phyloP scores from a whole-genome alignment of 495 filamentous ascomycete genomes.

The Opeltia flavorubescens region DNA sequence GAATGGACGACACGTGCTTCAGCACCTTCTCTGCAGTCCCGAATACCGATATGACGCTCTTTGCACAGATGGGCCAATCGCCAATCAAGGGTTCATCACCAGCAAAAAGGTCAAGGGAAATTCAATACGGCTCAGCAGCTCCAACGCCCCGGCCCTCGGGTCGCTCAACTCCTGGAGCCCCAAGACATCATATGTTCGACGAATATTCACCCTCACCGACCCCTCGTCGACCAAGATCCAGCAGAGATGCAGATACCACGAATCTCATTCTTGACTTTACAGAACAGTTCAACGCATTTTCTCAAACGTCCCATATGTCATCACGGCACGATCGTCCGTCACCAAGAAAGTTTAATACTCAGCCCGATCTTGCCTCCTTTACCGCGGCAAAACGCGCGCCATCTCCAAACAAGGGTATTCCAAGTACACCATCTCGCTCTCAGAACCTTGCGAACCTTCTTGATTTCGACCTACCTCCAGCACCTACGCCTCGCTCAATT shows the following conservation, averaged over 20 bases:
- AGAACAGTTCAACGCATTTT: slow-evolving; percentile 52
- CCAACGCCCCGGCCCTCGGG: slow-evolving; percentile 26
- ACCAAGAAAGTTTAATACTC: slow-evolving; percentile 26
- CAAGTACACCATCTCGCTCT: slow-evolving; percentile 32
- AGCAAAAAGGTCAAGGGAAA: slow-evolving; percentile 14
- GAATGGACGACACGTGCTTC: slow-evolving; percentile 67
- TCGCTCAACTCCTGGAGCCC: slow-evolving; percentile 7
- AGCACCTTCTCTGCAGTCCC: slow-evolving; percentile 79
- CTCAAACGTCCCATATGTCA: slow-evolving; percentile 21
- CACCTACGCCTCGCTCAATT: slow-evolving; percentile 80
- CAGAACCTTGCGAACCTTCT: slow-evolving; percentile 49
- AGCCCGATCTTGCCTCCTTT: slow-evolving; percentile 29
- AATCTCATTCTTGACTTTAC: slow-evolving; percentile 79
- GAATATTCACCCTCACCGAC: slow-evolving; percentile 41
- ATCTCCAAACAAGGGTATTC: slow-evolving; percentile 25
- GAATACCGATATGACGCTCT: slow-evolving; percentile 63
- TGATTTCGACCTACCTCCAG: slow-evolving; percentile 84
- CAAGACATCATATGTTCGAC: slow-evolving; percentile 5
- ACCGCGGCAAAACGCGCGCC: slow-evolving; percentile 29
- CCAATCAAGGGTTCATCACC: slow-evolving; percentile 33
- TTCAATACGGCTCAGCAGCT: slow-evolving; percentile 12
- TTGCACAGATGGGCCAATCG: slow-evolving; percentile 53
- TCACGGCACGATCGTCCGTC: slow-evolving; percentile 28
- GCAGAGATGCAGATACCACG: slow-evolving; percentile 40
- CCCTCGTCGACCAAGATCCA: slow-evolving; percentile 32